A percentile compares a stretch with the other conserved stretches of the same genome.
Conservation (phyloP, 2,329 filamentous ascomycete genomes). For the Fusarium austroafricanum region DNA sequence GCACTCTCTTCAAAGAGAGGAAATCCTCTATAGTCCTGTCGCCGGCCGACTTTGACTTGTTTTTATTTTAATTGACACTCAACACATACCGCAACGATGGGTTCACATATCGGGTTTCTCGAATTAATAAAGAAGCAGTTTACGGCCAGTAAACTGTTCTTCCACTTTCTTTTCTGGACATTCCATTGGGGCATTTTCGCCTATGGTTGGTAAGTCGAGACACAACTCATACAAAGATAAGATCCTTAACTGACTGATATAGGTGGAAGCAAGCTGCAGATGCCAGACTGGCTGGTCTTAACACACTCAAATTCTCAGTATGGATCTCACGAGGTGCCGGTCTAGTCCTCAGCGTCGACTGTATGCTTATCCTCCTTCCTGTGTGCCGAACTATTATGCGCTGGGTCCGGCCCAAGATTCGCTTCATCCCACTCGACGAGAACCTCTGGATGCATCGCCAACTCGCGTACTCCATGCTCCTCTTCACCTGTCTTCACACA, state of each 20-base stretch:
- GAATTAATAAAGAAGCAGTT: slow-evolving; percentile 72
- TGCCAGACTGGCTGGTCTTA: slow-evolving; percentile 77
- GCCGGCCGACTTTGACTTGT: slow-evolving; percentile 35
- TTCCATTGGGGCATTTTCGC: slow-evolving; percentile 84
- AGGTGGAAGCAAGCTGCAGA: slow-evolving; percentile 85
- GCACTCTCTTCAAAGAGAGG: slow-evolving; percentile 2
- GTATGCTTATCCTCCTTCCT: slow-evolving; percentile 87
- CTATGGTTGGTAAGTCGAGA: slow-evolving; percentile 79
- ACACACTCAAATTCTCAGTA: slow-evolving; percentile 86
- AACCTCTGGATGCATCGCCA: slow-evolving; percentile 97
- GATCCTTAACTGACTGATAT: slow-evolving; percentile 24
- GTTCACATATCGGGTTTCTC: slow-evolving; percentile 56
- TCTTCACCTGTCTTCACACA: slow-evolving; percentile 84
- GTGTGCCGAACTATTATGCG: slow-evolving; percentile 94
- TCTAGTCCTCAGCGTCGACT: slow-evolving; percentile 84
- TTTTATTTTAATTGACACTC: slow-evolving; percentile 14
- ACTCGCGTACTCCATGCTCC: slow-evolving; percentile 86
- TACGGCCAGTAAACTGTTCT: slow-evolving; percentile 76
- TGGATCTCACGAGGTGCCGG: slow-evolving; percentile 97
- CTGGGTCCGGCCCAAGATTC: slow-evolving; percentile 85
- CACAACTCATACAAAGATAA: not conserved
- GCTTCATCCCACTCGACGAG: slow-evolving; percentile 93
- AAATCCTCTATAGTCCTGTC: slow-evolving; percentile 30
- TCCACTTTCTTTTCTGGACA: slow-evolving; percentile 84
- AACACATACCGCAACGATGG: slow-evolving; percentile 48